Evolutionary conservation across 2,329 filamentous ascomycete species (phyloP).

Genomic region (Biscogniauxia sp.): DNA sequence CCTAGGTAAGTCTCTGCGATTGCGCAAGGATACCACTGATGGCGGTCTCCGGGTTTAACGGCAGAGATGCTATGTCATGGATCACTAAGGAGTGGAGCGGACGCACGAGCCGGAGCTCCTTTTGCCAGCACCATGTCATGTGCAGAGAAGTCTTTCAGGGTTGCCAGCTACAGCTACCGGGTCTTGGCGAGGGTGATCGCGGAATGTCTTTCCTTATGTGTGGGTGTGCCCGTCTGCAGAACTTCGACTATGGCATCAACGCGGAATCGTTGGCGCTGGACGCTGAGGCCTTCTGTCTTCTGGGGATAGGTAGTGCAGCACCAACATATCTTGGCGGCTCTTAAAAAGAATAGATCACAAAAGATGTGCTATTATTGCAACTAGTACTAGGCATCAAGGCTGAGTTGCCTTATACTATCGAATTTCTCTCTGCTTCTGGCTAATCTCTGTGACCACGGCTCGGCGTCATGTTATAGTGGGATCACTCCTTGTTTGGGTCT

Average conservation of each 20-base stretch:
- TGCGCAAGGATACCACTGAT: neutral
- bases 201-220: neutral
- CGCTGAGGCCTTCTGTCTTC: neutral
- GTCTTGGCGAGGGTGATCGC: neutral
- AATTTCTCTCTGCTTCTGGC: neutral
- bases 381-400: neutral
- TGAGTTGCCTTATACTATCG: neutral
- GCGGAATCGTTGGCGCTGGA: neutral
- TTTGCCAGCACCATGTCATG: neutral
- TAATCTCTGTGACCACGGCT: neutral
- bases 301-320: neutral
- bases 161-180: neutral
- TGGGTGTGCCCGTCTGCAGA: neutral
- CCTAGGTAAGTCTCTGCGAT: neutral
- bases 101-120: neutral
- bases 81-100: neutral
- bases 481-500: neutral
- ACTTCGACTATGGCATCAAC: neutral
- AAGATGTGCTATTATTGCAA: neutral
- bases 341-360: neutral
- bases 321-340: neutral
- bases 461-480: neutral
- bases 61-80: neutral
- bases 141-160: neutral
- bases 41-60: neutral